These are phyloP conservation scores for Calonectria multiphialidica DNA, from an alignment of 2,329 filamentous ascomycete species.

Conservation along the genomic window DNA sequence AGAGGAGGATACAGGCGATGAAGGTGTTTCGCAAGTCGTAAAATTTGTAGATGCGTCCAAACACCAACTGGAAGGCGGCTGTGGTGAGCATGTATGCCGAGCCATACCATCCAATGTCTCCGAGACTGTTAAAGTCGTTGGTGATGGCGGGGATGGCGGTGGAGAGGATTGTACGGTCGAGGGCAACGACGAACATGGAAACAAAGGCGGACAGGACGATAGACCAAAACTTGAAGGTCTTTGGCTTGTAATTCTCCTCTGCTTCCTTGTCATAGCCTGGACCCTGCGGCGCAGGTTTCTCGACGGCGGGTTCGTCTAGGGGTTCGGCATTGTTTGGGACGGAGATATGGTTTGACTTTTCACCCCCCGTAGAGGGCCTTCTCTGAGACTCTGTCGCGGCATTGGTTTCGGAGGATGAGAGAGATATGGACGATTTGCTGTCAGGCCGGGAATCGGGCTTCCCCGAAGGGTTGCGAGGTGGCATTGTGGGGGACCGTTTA, in stretches of 20 bases:
- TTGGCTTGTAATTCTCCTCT: conserved; percentile 62
- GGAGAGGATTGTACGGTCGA: conserved; percentile 68
- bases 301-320: conserved; percentile 28
- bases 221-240: conserved; percentile 67
- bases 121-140: conserved; percentile 68
- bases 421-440: conserved; percentile 13
- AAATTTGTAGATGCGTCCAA: conserved; percentile 66
- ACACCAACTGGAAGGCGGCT: conserved; percentile 64
- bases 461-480: not conserved
- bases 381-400: not conserved
- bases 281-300: conserved; percentile 26
- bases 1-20: conserved; percentile 60
- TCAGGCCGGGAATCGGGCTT: not conserved
- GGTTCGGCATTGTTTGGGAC: conserved; percentile 9
- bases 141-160: conserved; percentile 68
- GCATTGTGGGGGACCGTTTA: not conserved
- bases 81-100: conserved; percentile 72
- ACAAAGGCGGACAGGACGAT: conserved; percentile 66
- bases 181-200: conserved; percentile 69
- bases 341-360: not conserved
- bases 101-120: conserved; percentile 75
- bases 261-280: conserved; percentile 42
- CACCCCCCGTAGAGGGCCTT: not conserved
- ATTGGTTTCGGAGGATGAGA: conserved; percentile 34
- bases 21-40: conserved; percentile 64